phyloP scores from a whole-genome alignment of 2,329 filamentous ascomycete species.

The Whalleya microplaca region DNA sequence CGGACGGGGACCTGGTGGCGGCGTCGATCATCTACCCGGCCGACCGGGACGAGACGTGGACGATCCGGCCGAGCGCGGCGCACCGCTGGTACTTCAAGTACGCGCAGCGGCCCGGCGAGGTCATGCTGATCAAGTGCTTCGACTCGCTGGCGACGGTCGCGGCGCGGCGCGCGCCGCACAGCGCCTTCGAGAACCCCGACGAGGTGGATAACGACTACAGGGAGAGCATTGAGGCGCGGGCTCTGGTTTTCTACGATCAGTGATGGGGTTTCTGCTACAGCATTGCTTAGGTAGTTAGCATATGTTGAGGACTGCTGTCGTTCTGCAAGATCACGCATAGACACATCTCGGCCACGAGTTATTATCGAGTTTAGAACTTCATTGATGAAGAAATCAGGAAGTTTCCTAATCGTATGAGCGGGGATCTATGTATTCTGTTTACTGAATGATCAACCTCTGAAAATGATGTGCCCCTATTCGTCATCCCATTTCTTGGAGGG shows the following conservation, averaged over 20 bases:
- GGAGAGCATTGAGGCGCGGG: conserved; percentile 61
- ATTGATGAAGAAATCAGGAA: not conserved
- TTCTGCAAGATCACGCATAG: not conserved
- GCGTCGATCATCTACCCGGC: conserved; percentile 42
- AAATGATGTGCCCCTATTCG: not conserved
- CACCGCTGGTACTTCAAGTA: conserved; percentile 58
- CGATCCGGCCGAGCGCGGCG: conserved; percentile 40
- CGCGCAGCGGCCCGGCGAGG: conserved; percentile 52
- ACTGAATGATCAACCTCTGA: not conserved
- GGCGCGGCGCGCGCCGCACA: conserved; percentile 56
- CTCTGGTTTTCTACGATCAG: conserved; percentile 52
- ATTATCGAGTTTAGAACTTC: not conserved
- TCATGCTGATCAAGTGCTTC: conserved; percentile 61
- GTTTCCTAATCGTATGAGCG: not conserved
- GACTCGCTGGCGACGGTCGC: conserved; percentile 54
- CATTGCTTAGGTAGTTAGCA: too few species aligned
- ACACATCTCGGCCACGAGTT: not conserved
- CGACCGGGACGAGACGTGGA: conserved; percentile 43
- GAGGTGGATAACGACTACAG: conserved; percentile 45
- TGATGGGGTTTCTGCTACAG: not conserved
- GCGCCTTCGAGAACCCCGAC: conserved; percentile 55
- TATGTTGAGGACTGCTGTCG: not conserved
- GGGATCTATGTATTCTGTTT: not conserved
- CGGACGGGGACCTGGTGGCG: conserved; percentile 44
- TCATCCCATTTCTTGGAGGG: conserved; percentile 42